phyloP scores from a whole-genome alignment of 2,329 filamentous ascomycete genomes.

The Westerdykella aurantiaca region DNA sequence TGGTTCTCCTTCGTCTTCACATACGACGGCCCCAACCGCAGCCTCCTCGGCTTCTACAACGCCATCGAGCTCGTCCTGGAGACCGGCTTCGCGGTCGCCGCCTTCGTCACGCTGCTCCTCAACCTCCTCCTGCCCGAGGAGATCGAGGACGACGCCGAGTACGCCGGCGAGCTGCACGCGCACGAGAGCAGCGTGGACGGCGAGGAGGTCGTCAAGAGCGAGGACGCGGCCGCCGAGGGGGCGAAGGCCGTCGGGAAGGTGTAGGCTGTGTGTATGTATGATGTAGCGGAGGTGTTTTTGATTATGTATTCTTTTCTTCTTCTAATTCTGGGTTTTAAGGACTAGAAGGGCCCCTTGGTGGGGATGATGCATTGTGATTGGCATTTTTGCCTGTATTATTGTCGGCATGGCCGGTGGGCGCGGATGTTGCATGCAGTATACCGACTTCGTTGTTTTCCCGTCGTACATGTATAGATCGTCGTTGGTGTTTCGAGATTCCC shows the following conservation, averaged over 20 bases:
- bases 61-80: constrained; percentile 50
- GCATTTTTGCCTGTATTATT: no score
- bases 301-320: neutral
- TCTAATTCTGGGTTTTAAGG: no score
- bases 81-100: constrained; percentile 65
- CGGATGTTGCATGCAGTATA: no score
- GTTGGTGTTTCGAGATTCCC: no score
- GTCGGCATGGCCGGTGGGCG: no score
- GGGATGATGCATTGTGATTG: no score
- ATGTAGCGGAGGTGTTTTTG: neutral
- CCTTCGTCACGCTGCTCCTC: constrained; percentile 64
- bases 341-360: no score
- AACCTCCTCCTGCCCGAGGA: constrained; percentile 71
- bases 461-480: no score
- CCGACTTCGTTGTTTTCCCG: no score
- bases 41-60: constrained; percentile 67
- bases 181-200: constrained; percentile 18
- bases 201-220: constrained; percentile 17
- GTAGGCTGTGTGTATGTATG: neutral
- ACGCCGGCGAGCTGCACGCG: constrained; percentile 40
- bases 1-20: constrained; percentile 70
- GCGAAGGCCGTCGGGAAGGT: constrained; percentile 6
- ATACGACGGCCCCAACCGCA: constrained; percentile 61
- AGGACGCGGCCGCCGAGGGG: constrained; percentile 10
- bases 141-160: constrained; percentile 55